Evolutionary conservation across 225 moss, liverwort and hornwort genomes (phyloP).

Genomic region (Lunularia cruciata): DNA sequence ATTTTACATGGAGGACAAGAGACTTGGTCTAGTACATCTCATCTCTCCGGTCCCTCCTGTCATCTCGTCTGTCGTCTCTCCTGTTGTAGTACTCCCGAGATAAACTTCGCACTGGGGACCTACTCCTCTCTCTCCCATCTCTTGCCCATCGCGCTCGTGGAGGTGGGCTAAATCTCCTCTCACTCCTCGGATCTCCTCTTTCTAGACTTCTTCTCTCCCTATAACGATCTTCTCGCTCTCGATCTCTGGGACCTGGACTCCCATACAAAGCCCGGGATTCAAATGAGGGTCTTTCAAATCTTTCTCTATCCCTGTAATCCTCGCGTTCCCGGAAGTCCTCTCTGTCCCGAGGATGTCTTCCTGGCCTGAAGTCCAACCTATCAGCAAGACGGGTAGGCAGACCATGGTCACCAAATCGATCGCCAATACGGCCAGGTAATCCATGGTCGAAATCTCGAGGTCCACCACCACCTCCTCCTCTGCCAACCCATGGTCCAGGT

Average conservation of each 20-base stretch:
- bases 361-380: constrained; percentile 76
- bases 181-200: constrained; percentile 68
- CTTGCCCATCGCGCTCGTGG: constrained; percentile 78
- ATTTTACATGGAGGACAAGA: neutral
- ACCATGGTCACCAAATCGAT: constrained; percentile 56
- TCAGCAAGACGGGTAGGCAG: constrained; percentile 45
- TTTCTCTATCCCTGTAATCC: constrained; percentile 79
- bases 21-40: constrained; percentile 56
- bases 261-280: constrained; percentile 60
- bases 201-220: constrained; percentile 81
- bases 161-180: constrained; percentile 57
- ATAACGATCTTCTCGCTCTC: constrained; percentile 80
- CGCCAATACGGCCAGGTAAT: constrained; percentile 61
- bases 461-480: constrained; percentile 56
- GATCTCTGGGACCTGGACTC: constrained; percentile 71
- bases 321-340: constrained; percentile 82
- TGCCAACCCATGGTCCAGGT: constrained; percentile 70
- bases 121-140: constrained; percentile 78
- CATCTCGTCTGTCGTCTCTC: constrained; percentile 82
- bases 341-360: constrained; percentile 77
- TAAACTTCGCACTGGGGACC: constrained; percentile 72
- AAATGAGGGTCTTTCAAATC: constrained; percentile 75
- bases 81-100: constrained; percentile 63
- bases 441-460: constrained; percentile 83
- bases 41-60: constrained; percentile 88